Evolutionary conservation across 331 rosid genomes (phyloP).

Genomic region (Rosa hybrid): DNA sequence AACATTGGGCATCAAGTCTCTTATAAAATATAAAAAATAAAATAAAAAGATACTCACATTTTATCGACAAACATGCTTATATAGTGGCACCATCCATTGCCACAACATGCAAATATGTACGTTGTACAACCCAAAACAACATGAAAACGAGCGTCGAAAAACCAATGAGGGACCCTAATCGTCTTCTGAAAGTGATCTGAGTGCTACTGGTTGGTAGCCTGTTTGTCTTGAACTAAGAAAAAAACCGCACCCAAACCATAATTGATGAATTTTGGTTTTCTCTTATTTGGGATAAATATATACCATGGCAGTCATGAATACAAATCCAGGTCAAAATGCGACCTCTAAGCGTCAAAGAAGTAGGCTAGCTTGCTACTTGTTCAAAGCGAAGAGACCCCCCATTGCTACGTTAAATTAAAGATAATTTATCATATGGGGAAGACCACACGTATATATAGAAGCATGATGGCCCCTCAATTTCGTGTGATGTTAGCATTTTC

Average conservation of each 20-base stretch:
- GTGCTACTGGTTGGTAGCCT: background rate
- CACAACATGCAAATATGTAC: too few species aligned
- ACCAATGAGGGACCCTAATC: too few species aligned
- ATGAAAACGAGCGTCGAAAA: too few species aligned
- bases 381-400: background rate
- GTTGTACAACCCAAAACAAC: too few species aligned
- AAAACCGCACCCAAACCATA: background rate
- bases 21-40: too few species aligned
- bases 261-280: background rate
- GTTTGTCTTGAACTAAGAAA: background rate
- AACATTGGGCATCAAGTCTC: too few species aligned
- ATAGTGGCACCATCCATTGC: too few species aligned
- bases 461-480: background rate
- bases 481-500: background rate
- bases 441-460: background rate
- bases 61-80: too few species aligned
- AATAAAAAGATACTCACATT: too few species aligned
- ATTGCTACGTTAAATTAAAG: background rate
- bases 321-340: background rate
- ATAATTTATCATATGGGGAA: background rate
- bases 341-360: background rate
- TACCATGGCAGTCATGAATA: background rate
- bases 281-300: background rate
- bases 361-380: background rate
- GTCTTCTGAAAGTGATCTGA: background rate